phyloP scores from a whole-genome alignment of 2,329 filamentous ascomycete species.

The Fusarium sambucinum region DNA sequence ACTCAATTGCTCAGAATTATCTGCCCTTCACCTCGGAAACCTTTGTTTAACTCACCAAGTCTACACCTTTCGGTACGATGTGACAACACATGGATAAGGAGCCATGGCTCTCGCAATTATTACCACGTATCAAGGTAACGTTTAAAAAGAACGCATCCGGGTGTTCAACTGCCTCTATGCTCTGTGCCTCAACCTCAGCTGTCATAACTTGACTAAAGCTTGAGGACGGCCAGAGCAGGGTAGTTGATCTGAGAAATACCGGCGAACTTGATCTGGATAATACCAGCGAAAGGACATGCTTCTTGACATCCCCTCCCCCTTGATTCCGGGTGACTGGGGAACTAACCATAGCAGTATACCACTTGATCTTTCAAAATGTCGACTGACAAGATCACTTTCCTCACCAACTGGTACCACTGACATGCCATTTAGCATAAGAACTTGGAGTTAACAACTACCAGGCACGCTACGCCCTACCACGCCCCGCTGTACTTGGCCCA shows the following conservation, averaged over 20 bases:
- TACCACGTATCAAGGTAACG: constrained; percentile 60
- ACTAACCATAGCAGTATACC: constrained; percentile 63
- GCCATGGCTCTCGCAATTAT: constrained; percentile 46
- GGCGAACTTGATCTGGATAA: constrained; percentile 89
- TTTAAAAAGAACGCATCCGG: constrained; percentile 61
- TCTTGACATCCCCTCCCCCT: constrained; percentile 61
- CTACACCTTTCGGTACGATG: constrained; percentile 45
- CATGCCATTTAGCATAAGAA: constrained; percentile 4
- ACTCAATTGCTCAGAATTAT: constrained; percentile 1
- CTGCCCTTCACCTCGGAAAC: background rate
- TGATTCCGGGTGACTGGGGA: constrained; percentile 49
- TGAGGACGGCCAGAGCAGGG: constrained; percentile 43
- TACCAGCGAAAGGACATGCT: constrained; percentile 91
- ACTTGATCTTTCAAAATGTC: constrained; percentile 71
- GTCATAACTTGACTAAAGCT: background rate
- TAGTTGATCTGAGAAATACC: constrained; percentile 78
- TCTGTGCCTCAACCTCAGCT: constrained; percentile 22
- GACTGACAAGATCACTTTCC: constrained; percentile 86
- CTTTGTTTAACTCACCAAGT: constrained; percentile 5
- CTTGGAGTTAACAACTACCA: constrained; percentile 54
- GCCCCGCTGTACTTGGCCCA: constrained; percentile 82
- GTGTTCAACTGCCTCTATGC: constrained; percentile 54
- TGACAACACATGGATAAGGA: constrained; percentile 42
- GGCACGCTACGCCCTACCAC: constrained; percentile 86
- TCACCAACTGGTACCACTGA: constrained; percentile 78